Percentiles rank a stretch among this genome's conserved stretches.
Evolutionary conservation across 495 filamentous ascomycete genomes (phyloP).

Genomic region (Penicillium chermesinum): DNA sequence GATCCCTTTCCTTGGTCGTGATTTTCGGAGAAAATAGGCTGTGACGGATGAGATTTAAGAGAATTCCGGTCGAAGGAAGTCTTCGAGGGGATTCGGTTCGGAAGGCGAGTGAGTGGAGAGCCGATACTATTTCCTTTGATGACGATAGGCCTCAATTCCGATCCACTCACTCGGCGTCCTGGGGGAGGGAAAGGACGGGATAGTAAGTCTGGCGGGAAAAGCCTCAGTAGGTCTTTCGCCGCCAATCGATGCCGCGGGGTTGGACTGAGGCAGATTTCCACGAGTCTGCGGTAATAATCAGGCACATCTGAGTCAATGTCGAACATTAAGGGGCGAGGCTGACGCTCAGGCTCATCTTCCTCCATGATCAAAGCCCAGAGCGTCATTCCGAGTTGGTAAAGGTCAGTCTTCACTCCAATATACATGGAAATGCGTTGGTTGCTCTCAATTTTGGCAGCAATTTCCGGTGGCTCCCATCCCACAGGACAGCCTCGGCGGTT

Average conservation of each 20-base stretch:
- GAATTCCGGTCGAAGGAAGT: slow-evolving; percentile 4
- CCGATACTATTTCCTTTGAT: slow-evolving; percentile 6
- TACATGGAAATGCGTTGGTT: slow-evolving; percentile 96
- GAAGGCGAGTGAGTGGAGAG: not conserved
- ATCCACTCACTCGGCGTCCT: not conserved
- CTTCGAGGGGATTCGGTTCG: not conserved
- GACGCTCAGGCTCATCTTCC: slow-evolving; percentile 83
- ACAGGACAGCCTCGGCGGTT: slow-evolving; percentile 93
- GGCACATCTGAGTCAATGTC: slow-evolving; percentile 46
- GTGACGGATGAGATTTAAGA: slow-evolving; percentile 5
- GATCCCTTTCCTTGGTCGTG: slow-evolving; percentile 19
- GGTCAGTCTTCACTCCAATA: slow-evolving; percentile 94
- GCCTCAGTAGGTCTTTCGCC: slow-evolving; percentile 51
- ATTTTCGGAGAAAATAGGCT: slow-evolving; percentile 7
- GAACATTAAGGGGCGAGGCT: slow-evolving; percentile 62
- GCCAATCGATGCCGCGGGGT: slow-evolving; percentile 50
- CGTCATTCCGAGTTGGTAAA: slow-evolving; percentile 96
- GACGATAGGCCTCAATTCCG: slow-evolving; percentile 3
- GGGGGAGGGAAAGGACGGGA: slow-evolving; percentile 1
- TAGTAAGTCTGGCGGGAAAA: slow-evolving; percentile 40
- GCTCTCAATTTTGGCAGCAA: slow-evolving; percentile 78
- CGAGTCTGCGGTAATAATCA: slow-evolving; percentile 53
- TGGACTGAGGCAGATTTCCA: slow-evolving; percentile 53
- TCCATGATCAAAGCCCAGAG: slow-evolving; percentile 86
- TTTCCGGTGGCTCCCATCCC: slow-evolving; percentile 96